These are phyloP conservation scores for Neophaeococcomyces aloes DNA, from an alignment of 2,329 filamentous ascomycete genomes.

Conservation along the genomic window DNA sequence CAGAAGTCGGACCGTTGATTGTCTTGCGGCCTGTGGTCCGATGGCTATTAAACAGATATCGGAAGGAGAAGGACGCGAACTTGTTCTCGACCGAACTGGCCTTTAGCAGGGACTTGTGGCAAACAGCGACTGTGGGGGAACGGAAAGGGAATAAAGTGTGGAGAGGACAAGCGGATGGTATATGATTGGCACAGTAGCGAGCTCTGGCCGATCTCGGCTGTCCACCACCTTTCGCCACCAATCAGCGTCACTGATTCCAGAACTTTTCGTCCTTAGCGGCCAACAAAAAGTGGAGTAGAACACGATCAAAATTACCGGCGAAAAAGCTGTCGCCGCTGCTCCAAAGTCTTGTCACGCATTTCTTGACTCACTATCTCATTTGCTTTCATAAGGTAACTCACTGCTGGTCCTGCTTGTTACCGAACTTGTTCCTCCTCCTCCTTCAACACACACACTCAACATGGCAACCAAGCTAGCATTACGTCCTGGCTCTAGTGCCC, in stretches of 20 bases:
- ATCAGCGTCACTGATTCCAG: not conserved
- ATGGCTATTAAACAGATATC: no score
- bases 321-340: conserved; percentile 5
- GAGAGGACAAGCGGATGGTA: not conserved
- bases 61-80: no score
- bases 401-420: not conserved
- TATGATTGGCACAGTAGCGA: not conserved
- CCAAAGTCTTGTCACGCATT: not conserved
- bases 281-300: not conserved
- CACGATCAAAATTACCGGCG: not conserved
- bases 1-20: no score
- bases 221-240: not conserved
- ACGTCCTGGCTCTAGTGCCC: conserved; percentile 39
- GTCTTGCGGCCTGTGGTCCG: no score
- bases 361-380: conserved; percentile 6
- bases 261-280: not conserved
- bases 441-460: conserved; percentile 6
- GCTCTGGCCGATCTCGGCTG: conserved; percentile 2
- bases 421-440: no score
- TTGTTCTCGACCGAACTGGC: not conserved
- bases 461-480: conserved; percentile 34
- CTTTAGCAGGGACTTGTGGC: not conserved
- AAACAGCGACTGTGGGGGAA: not conserved
- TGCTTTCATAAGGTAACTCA: not conserved
- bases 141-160: not conserved